phyloP scores from a whole-genome alignment of 768 basidiomycete species.

The Glaciozyma antarctica region DNA sequence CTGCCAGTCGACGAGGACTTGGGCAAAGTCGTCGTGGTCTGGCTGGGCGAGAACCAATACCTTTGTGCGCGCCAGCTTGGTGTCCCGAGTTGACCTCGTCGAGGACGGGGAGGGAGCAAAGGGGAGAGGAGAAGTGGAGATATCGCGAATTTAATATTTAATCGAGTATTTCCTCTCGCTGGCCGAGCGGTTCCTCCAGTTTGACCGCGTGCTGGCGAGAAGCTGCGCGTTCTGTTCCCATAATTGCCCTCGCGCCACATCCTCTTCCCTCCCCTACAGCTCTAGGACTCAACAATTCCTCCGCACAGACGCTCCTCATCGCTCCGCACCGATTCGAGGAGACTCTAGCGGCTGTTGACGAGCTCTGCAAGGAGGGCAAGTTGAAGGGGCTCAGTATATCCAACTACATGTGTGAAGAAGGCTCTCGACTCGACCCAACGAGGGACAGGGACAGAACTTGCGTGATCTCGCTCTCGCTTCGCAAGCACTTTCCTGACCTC shows the following conservation, averaged over 20 bases:
- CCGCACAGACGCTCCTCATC: slow-evolving; percentile 36
- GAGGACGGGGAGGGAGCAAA: no score
- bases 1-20: background rate
- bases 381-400: slow-evolving; percentile 41
- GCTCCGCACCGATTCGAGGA: slow-evolving; percentile 46
- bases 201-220: no score
- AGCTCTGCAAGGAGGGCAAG: slow-evolving; percentile 49
- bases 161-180: no score
- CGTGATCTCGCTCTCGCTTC: slow-evolving; percentile 15
- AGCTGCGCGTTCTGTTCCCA: no score
- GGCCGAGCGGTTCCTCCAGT: no score
- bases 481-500: slow-evolving; percentile 1
- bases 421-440: slow-evolving; percentile 53
- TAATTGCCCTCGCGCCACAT: no score
- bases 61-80: background rate
- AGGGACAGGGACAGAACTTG: slow-evolving; percentile 46
- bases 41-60: background rate
- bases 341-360: slow-evolving; percentile 46
- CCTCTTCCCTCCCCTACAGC: slow-evolving; percentile 23
- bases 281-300: background rate
- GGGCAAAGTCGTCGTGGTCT: background rate
- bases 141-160: no score
- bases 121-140: no score
- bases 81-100: background rate
- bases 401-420: slow-evolving; percentile 44